phyloP scores from a whole-genome alignment of 2,329 filamentous ascomycete genomes.

The Rhynchosporium agropyri region DNA sequence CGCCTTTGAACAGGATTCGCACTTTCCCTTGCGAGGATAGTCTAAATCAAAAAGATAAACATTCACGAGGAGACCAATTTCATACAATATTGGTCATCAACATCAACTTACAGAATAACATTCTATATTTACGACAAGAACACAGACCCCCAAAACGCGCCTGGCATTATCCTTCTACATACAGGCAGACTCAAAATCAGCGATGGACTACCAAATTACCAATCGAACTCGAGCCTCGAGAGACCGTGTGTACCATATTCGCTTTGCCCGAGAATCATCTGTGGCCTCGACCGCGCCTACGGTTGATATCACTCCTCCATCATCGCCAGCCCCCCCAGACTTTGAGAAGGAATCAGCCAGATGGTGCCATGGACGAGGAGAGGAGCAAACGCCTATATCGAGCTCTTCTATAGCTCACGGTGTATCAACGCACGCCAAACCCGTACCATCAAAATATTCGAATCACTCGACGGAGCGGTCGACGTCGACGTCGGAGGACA shows the following conservation, averaged over 20 bases:
- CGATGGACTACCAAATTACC: neutral
- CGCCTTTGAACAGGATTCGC: neutral
- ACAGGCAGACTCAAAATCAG: neutral
- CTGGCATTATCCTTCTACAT: neutral
- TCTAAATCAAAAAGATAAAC: neutral
- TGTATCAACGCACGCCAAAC: neutral
- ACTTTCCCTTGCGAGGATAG: neutral
- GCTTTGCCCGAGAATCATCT: neutral
- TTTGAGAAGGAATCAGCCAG: neutral
- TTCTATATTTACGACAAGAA: neutral
- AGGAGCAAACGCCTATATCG: too few relatives aligned
- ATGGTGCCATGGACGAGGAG: too few relatives aligned
- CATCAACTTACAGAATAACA: neutral
- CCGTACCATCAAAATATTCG: neutral
- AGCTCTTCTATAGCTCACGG: neutral
- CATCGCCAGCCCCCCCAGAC: neutral
- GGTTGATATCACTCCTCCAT: neutral
- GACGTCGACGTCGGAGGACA: neutral
- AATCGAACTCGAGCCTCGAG: neutral
- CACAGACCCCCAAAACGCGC: neutral
- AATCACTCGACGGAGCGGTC: neutral
- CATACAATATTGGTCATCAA: neutral
- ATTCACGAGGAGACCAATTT: neutral
- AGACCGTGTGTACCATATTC: neutral
- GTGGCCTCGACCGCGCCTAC: neutral